Evolutionary conservation across 129 eudicot genomes (phyloP), one percentile per base, ranked within the genome.

Genomic region (Calendula officinalis): DNA sequence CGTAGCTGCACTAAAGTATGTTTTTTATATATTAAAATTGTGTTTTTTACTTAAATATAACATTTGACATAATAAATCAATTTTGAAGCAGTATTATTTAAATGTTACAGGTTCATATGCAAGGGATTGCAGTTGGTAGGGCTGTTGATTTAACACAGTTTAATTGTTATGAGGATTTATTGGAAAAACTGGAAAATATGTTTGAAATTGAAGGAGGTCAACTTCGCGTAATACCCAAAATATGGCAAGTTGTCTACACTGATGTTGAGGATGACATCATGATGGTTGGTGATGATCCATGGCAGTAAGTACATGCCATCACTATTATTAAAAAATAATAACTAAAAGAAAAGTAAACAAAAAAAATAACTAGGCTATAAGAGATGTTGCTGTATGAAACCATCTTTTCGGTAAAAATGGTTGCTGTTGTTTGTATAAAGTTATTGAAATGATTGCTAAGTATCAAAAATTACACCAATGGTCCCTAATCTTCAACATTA

Each of bases 201-300:
- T 91, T 91, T 66, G 88, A 91, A 45, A 87, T 91, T 59, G 77
- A 62, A 48, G 98, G 98, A 48, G 98, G 98, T 7, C 88, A 91
- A 75, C 96, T 91, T 36, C 56, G 77, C 45, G 83, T 82, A 37
- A 74, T 85, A 6, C 69, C 82, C 53, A 87, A 85, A 73, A 87
- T 82, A 77, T 91, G 98, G 98, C 79, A 87, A 62, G 98, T 91
- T 68, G 94, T 91, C 45, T 91, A 87, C 78, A 87, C 98, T 5
- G 98, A 91, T 64, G 84, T 66, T 2, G 98, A 91, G 76, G 96
- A 84, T 75, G 98, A 87, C 82, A 80, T 84, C 81, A 91, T 91
- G 98, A 84, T 91, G 94, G 98, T 91, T 45, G 98, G 98, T 13
- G 98, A 91, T 64, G 98, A 91, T 80, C 98, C 98, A 48, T 91